Base-by-base conservation (phyloP, 306 rosid species). In the Geum urbanum region DNA sequence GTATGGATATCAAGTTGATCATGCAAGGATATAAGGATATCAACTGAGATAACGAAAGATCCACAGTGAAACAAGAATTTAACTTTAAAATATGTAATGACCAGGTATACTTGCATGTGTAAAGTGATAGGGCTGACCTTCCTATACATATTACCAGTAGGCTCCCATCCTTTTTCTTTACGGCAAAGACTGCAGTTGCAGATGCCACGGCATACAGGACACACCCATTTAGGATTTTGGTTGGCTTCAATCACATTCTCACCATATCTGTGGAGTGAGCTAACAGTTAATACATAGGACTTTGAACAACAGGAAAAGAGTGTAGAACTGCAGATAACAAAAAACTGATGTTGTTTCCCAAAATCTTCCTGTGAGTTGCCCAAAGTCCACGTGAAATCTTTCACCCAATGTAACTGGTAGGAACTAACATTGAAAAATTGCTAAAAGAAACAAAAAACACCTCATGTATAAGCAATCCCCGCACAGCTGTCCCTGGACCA, bases 391-490 rank as follows among this genome's bases (percentile, higher is more conserved):
- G 27, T 24, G 27, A 24, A 24, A 24, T 24, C 27, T 24, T 24
- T 24, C 27, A 24, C 27, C 27, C 27, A 24, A 24, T 24, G 27
- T 24, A 24, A 24, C 2, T 24, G 1, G 27, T 24, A 24, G 27
- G 27, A 24, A 24, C 2, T 24, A 24, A 24, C 27, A 24, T 24
- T 24, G 2, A 24, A 24, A 24, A 24, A 24, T 24, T 24, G 27
- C 27, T 24, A 24, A 24, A 24, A 24, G 27, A 24, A 24, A 24
- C 2, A 24, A 56, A 40, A 45, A 58, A 83, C 77, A 91, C 97
- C 97, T 87, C 51, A 20, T 77, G 84, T 83, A 91, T 79, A 91
- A 80, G 96, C 96, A 91, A 82, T 91, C 97, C 77, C 97, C 97
- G 67, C 97, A 88, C 2, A 91, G 9, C 74, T 71, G 73, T 19